Conservation (phyloP, 1,139 yeast genomes). For the Yamadazyma dushanensis region DNA sequence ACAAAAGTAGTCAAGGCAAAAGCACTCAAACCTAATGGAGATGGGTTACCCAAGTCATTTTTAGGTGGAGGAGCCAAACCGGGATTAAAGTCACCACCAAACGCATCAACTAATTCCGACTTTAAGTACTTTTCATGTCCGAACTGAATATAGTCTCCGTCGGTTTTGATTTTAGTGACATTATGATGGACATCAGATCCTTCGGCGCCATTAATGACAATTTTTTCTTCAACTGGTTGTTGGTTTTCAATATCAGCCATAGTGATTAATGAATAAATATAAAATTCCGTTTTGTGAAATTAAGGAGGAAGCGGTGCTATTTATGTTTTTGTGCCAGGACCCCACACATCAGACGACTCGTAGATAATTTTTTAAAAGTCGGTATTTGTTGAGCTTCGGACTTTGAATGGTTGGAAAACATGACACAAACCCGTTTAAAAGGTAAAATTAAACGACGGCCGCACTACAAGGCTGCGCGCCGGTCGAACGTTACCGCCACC, state of each 20-base stretch:
- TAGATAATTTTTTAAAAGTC: neutral
- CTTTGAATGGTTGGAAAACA: conserved; percentile 4
- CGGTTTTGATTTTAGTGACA: conserved; percentile 30
- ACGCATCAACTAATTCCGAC: conserved; percentile 63
- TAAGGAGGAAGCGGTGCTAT: conserved; percentile 1
- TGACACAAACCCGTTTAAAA: conserved; percentile 9
- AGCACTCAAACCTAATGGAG: conserved; percentile 82
- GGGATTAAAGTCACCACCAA: conserved; percentile 72
- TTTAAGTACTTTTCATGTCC: conserved; percentile 71
- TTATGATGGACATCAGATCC: conserved; percentile 10
- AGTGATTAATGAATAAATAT: neutral
- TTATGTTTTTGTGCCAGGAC: conserved; percentile 2
- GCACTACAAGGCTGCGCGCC: neutral
- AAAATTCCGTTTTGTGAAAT: neutral
- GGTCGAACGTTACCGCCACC: too few relatives aligned
- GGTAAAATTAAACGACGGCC: neutral
- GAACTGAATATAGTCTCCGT: conserved; percentile 64
- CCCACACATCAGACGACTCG: conserved; percentile 1
- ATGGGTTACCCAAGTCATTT: conserved; percentile 81
- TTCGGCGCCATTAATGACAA: conserved; percentile 16
- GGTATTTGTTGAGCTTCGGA: conserved; percentile 5
- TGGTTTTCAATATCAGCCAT: conserved; percentile 32
- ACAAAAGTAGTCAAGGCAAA: conserved; percentile 87
- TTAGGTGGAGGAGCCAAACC: conserved; percentile 65
- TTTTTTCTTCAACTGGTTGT: conserved; percentile 25